Base-by-base conservation (phyloP, 129 eudicot genomes). In the Oenanthe sinensis region DNA sequence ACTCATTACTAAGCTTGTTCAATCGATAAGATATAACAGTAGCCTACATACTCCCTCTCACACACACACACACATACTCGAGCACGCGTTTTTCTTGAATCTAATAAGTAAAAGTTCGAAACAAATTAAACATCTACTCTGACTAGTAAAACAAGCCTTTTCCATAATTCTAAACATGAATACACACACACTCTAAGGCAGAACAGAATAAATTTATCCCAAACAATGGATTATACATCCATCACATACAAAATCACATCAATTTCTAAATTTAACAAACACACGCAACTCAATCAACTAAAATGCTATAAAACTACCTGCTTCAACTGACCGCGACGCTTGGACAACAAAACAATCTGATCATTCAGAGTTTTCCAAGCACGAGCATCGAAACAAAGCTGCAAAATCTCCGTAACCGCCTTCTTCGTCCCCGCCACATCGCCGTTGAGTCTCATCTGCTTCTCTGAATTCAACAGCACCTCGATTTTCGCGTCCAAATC, bases 321-420 rank as follows among this genome's bases (percentile, higher is more conserved):
- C 50, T 77, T 77, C 54, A 40, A 81, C 85, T 93, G 98, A 5
- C 96, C 98, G 43, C 98, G 97, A 37, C 98, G 91, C 88, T 93
- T 89, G 17, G 98, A 93, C 63, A 91, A 77, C 50, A 93, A 82
- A 71, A 91, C 82, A 86, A 93, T 93, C 87, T 93, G 98, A 79
- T 93, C 98, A 80, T 93, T 93, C 11, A 93, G 85, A 9, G 89
- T 88, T 75, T 88, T 91, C 98, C 98, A 93, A 44, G 96, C 96
- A 48, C 89, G 86, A 55, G 88, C 90, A 7, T 93, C 90, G 26
- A 86, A 91, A 82, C 98, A 93, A 43, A 93, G 90, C 77, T 81
- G 82, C 70, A 93, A 77, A 76, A 93, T 93, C 50, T 89, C 96
- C 68, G 80, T 87, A 48, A 71, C 98, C 24, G 98, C 93, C 85